Evolutionary conservation across 176 grass and related monocot genomes (phyloP).

Genomic region (Cymbopogon citratus): DNA sequence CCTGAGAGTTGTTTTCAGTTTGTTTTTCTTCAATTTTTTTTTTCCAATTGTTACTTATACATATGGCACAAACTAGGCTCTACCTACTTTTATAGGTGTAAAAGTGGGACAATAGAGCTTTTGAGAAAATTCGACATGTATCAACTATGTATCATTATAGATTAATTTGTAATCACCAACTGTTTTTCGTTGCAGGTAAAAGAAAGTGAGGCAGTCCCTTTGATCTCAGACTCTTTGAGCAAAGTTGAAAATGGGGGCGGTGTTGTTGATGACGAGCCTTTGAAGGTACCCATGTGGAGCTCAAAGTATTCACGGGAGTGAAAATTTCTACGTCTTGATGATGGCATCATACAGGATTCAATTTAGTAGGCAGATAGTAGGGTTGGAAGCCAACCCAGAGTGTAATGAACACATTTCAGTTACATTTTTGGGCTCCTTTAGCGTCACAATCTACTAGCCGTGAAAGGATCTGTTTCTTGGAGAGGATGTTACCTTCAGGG

Average conservation of each 20-base stretch:
- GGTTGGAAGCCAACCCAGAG: slow-evolving; percentile 53
- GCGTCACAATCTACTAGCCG: slow-evolving; percentile 13
- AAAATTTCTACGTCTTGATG: slow-evolving; percentile 10
- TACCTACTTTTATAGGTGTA: not conserved
- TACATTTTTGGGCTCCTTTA: slow-evolving; percentile 46
- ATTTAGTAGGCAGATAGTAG: slow-evolving; percentile 49
- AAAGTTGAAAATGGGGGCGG: slow-evolving; percentile 54
- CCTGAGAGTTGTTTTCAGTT: not conserved
- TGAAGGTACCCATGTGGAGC: slow-evolving; percentile 81
- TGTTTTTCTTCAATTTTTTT: not conserved
- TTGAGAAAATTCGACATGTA: not conserved
- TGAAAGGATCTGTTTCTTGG: slow-evolving; percentile 43
- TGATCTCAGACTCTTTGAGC: slow-evolving; percentile 49
- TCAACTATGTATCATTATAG: not conserved
- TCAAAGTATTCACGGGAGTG: slow-evolving; percentile 60
- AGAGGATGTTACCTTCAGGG: slow-evolving; percentile 28
- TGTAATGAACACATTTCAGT: slow-evolving; percentile 37
- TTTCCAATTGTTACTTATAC: not conserved
- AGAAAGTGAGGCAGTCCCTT: slow-evolving; percentile 51
- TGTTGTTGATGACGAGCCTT: slow-evolving; percentile 43
- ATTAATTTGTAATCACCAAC: not conserved
- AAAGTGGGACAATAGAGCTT: not conserved
- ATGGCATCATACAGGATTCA: slow-evolving; percentile 43
- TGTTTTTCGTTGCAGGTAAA: slow-evolving; percentile 37
- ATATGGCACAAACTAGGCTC: not conserved